Evolutionary conservation across 208 protist genomes (phyloP), one percentile per base, ranked within the genome.

Genomic region (Angomonas ambiguus): DNA sequence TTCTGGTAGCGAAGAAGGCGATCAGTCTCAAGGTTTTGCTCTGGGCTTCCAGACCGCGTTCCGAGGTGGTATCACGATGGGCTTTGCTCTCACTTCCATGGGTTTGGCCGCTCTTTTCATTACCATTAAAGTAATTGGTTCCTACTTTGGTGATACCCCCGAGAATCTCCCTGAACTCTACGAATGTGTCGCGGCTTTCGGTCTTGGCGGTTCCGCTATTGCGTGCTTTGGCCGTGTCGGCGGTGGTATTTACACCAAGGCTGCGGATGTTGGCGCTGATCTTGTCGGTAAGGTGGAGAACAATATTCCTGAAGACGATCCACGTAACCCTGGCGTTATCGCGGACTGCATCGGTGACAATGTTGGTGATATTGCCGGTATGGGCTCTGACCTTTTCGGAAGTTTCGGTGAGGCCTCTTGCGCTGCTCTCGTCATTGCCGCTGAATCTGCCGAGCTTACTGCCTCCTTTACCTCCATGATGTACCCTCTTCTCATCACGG

Each of bases 271-370:
- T 35, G 96, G 96, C 34, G 92, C 96, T 28, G 97, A 98, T 76
- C 79, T 98, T 2, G 93, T 97, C 25, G 97, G 97, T 48, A 98
- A 98, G 76, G 81, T 98, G 22, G 96, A 98, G 80, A 84, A 92
- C 27, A 92, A 93, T 59, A 97, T 98, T 66, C 96, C 97, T 20
- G 97, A 98, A 70, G 97, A 98, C 71, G 97, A 98, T 65, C 93
- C 97, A 38, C 83, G 96, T 38, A 98, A 98, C 85, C 96, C 97
- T 10, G 96, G 91, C 30, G 94, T 97, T 8, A 97, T 98, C 74
- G 96, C 96, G 16, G 95, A 98, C 73, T 97, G 94, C 75, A 97
- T 98, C 49, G 95, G 96, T 30, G 96, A 98, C 71, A 98, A 98
- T 75, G 96, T 96, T 18, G 96, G 96, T 30, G 96, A 98, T 64